Conservation (phyloP, 2,329 filamentous ascomycete species). For the Ambrosiella xylebori region DNA sequence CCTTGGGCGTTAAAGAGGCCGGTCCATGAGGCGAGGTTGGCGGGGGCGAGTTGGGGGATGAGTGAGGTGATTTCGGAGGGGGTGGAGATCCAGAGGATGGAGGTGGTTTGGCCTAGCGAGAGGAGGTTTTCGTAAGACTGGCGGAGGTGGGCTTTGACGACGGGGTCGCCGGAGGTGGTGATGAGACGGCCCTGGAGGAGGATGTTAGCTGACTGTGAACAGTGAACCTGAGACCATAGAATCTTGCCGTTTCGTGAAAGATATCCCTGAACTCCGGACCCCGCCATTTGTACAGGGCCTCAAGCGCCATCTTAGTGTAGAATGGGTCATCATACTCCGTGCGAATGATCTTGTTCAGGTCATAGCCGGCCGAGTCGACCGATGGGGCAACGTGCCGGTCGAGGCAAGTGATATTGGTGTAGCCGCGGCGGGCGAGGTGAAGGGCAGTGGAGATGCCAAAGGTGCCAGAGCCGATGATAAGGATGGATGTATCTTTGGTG, state of each 20-base stretch:
- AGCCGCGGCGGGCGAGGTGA: slow-evolving; percentile 17
- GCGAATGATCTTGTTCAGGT: slow-evolving; percentile 24
- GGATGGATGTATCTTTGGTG: slow-evolving; percentile 8
- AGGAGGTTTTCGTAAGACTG: slow-evolving; percentile 14
- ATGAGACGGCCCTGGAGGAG: slow-evolving; percentile 10
- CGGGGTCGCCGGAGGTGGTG: slow-evolving; percentile 10
- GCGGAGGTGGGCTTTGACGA: slow-evolving; percentile 12
- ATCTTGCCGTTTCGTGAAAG: slow-evolving; percentile 14
- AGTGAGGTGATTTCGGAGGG: neutral
- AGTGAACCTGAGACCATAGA: neutral
- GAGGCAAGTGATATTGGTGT: slow-evolving; percentile 13
- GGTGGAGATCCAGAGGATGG: slow-evolving; percentile 10
- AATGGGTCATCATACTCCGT: slow-evolving; percentile 21
- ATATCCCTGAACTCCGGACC: slow-evolving; percentile 10
- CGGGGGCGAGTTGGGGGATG: neutral
- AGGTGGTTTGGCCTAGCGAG: slow-evolving; percentile 17
- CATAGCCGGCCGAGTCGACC: slow-evolving; percentile 15
- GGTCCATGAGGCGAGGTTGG: neutral
- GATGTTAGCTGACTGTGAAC: neutral
- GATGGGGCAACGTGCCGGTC: slow-evolving; percentile 12
- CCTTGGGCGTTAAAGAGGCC: slow-evolving; percentile 17
- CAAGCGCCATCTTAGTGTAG: slow-evolving; percentile 19
- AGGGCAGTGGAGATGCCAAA: slow-evolving; percentile 23
- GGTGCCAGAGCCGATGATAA: slow-evolving; percentile 15
- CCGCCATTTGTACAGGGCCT: slow-evolving; percentile 12